Base-by-base conservation (phyloP, 352 stramenopile species). In the Halophytophthora batemanensis region DNA sequence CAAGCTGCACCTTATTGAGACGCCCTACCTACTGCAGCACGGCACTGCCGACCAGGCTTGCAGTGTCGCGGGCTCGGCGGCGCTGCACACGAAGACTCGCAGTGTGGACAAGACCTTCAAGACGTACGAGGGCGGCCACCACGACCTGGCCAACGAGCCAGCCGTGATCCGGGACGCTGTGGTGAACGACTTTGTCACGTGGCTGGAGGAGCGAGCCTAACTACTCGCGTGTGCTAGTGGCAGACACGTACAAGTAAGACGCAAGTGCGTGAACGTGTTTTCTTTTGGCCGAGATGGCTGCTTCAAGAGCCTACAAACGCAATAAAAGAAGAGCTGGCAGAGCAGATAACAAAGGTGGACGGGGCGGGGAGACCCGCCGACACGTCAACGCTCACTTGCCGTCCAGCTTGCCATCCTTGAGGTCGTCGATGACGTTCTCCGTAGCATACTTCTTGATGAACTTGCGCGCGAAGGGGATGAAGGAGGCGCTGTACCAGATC, bases 81-180 rank as follows among this genome's bases (percentile, higher is more conserved):
- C 59, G 11, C 72, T 89, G 11, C 70, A 88, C 46, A 19, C 54
- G 1, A 74, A 76, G 55, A 87, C 75, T 2, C 53, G 62, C 11
- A 86, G 77, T 46, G 35, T 42, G 11, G 82, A 92, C 72, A 92
- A 92, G 58, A 70, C 60, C n/a, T 89, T 92, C 61, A 72, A 71
- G 25, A 54, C 61, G 21, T 88, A 90, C 51, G 50, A 71, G 29
- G 57, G 63, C 51, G 78, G 58, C 34, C 68, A 80, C 14, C 82
- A 92, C 55, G 81, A 90, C 63, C 59, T 92, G 28, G 79, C 74
- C 44, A 85, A 84, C 47, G 81, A 92, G n/a, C 76, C 74, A n/a
- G 61, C 75, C 37, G 56, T 51, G 8, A 89, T 87, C 45, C 72
- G 75, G 29, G 52, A 86, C 39, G 67, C 74, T 5, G 76, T 87